Conservation (phyloP, 805 yeast genomes). For the Zygoascus biomembranicola region DNA sequence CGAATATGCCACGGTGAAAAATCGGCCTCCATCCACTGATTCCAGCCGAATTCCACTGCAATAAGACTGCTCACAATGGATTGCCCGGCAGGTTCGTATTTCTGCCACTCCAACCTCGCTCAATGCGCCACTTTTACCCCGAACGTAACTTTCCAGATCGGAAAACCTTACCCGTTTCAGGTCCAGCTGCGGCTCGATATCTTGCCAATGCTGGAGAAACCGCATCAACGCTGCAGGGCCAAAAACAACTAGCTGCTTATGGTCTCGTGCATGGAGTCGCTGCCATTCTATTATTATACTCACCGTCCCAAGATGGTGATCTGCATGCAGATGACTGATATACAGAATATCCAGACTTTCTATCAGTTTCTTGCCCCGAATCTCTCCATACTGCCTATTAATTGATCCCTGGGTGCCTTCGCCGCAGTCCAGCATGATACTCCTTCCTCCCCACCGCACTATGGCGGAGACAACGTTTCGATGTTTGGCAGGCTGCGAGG, state of each 20-base stretch:
- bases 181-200: slow-evolving; percentile 35
- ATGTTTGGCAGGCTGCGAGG: slow-evolving; percentile 76
- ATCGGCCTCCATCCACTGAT: slow-evolving; percentile 48
- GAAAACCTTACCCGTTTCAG: slow-evolving; percentile 40
- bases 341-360: slow-evolving; percentile 57
- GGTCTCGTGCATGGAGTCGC: slow-evolving; percentile 10
- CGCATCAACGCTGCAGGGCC: slow-evolving; percentile 67
- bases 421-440: slow-evolving; percentile 76
- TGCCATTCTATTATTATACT: slow-evolving; percentile 64
- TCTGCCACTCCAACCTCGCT: slow-evolving; percentile 1
- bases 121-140: neutral
- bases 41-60: neutral
- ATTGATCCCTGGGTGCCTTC: slow-evolving; percentile 80
- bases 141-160: slow-evolving; percentile 52
- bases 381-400: slow-evolving; percentile 49
- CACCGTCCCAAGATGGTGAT: slow-evolving; percentile 84
- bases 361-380: slow-evolving; percentile 38
- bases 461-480: slow-evolving; percentile 81
- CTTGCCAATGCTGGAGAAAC: slow-evolving; percentile 64
- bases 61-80: slow-evolving; percentile 80
- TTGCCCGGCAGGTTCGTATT: slow-evolving; percentile 62
- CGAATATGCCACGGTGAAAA: slow-evolving; percentile 74
- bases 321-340: slow-evolving; percentile 92
- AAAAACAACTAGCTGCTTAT: slow-evolving; percentile 42
- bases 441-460: slow-evolving; percentile 47